Base-by-base conservation (phyloP, 148 eudicot species). In the Cornus suecica region DNA sequence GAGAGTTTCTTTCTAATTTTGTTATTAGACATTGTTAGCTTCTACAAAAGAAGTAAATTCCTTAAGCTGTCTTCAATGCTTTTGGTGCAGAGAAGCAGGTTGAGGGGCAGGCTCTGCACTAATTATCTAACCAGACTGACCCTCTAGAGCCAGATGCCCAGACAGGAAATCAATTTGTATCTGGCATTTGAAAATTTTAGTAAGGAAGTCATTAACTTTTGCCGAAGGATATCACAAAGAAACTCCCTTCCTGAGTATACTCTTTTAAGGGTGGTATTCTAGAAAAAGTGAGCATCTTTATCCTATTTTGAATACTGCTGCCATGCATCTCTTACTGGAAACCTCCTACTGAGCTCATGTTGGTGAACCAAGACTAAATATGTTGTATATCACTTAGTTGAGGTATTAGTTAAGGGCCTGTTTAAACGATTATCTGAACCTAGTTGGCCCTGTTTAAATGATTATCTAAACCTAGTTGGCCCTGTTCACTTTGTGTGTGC, bases 21-120 rank as follows among this genome's bases (percentile, higher is more conserved):
- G 3, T n/a, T 37, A 54, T 54, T 76, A 71, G 75, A 66, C 45
- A 74, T 66, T 20, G 32, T 32, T 76, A 64, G n/a, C 58, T 14
- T 52, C 58, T 52, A 20, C 8, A 14, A 69, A 74, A 81, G 79
- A 86, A 86, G 79, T 86, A 78, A 79, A 88, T 80, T 77, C 82
- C 83, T 78, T 79, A 71, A 83, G 94, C 86, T 89, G 83, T 84
- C 89, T 85, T 86, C 86, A 77, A 87, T 91, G 91, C 97, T 93
- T 91, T 90, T 90, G 82, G 84, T 93, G 98, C 97, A 91, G 96
- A 93, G 89, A 84, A 82, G 86, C 90, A 89, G 94, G 88, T 87
- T 86, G 87, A 83, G 76, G 78, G 82, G 90, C 90, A 83, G 90
- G 89, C 90, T 91, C 89, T 89, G 83, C 88, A 83, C 74, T 88